These are phyloP conservation scores for Saturnispora ahearnii DNA, from an alignment of 805 yeast species.

Conservation along the genomic window DNA sequence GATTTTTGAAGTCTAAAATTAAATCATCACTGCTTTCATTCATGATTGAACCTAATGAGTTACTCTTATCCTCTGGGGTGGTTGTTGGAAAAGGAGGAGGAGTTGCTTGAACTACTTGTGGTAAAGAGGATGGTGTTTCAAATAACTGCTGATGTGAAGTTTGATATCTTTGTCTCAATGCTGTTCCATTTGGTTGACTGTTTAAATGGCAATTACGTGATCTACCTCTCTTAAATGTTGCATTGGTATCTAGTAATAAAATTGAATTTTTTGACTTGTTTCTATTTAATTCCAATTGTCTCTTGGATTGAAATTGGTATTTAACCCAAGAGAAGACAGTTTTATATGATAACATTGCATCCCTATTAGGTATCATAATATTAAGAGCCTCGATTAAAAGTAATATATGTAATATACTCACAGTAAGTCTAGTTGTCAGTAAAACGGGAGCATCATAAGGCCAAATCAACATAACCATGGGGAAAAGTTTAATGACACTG, in stretches of 20 bases:
- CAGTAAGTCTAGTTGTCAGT: conserved; percentile 26
- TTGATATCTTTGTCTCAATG: conserved; percentile 1
- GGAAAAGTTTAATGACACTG: conserved; percentile 73
- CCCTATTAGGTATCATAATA: conserved; percentile 21
- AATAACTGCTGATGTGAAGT: background rate
- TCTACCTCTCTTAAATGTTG: background rate
- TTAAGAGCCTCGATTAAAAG: conserved; percentile 27
- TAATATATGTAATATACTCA: conserved; percentile 25
- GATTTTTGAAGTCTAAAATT: background rate
- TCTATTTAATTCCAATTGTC: background rate
- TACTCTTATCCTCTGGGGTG: background rate
- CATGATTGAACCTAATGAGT: background rate
- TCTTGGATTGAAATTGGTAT: background rate
- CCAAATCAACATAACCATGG: conserved; percentile 93
- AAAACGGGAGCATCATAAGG: conserved; percentile 77
- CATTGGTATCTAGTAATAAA: background rate
- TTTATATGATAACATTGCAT: conserved; percentile 3
- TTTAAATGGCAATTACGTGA: background rate
- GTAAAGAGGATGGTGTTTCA: background rate
- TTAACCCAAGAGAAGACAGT: conserved; percentile 4
- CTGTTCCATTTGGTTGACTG: background rate
- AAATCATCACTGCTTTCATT: conserved; percentile 1
- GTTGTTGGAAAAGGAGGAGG: background rate
- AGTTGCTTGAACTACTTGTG: background rate
- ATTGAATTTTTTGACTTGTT: background rate